Evolutionary conservation across 2,329 filamentous ascomycete genomes (phyloP), one percentile per base, ranked within the genome.

Genomic region (Ophiocordyceps sinensis): DNA sequence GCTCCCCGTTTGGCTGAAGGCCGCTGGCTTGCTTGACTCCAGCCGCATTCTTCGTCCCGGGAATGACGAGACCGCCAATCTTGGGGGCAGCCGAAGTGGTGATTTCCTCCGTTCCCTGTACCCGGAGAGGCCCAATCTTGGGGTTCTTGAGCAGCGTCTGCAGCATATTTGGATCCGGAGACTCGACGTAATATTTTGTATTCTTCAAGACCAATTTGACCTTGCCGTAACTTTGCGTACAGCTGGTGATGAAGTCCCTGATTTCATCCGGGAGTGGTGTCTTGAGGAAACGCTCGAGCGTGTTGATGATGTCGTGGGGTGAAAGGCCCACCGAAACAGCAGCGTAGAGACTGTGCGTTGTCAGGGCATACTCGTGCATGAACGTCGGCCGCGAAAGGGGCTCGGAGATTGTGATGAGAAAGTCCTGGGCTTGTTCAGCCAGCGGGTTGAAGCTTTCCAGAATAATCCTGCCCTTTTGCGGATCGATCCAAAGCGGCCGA

Each of bases 191-290:
- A 61, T 94, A 95, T 49, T 85, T 84, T 47, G 89, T 96, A 53
- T 95, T 84, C 60, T 94, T 94, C 47, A 96, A 63, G 36, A 96
- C 91, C 41, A 96, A 75, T 60, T 94, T 91, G 42, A 95, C 87
- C 62, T 95, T 96, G 48, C 91, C 91, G 57, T 91, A 96, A 40
- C 85, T 91, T 48, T 85, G 79, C 6, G 87, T 94, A 47, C 86
- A 91, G 45, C 78, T 78, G 23, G 63, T 65, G 49, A 89, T 89
- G 58, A 89, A 95, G 9, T 76, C 68, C 45, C 79, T 75, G 45
- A 96, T 84, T 38, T 79, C 75, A n/a, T 83, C 73, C 0, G 89
- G 87, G 12, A 96, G 67, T 8, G 83, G 79, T 3, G 84, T 93
- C 65, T 96, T 96, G 15, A 87, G 85, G 50, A 95, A 82, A 31